These are phyloP conservation scores for Cornus suecica DNA, from an alignment of 148 eudicot species.

Conservation along the genomic window DNA sequence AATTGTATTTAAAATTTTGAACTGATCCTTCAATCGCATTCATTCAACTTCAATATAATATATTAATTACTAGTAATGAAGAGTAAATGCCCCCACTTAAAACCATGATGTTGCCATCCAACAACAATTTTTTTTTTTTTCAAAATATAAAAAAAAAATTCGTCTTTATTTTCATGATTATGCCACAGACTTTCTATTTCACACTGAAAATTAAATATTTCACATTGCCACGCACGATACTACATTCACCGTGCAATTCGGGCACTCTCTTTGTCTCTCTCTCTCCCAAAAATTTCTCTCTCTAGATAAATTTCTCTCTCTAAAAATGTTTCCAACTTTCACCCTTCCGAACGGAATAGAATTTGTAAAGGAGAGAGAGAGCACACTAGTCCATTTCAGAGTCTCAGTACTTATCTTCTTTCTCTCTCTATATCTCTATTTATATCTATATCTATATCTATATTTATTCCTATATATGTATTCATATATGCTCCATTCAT, in stretches of 20 bases:
- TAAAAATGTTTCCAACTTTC: background rate
- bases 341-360: background rate
- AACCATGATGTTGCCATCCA: background rate
- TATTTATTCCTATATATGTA: too few relatives aligned
- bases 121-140: background rate
- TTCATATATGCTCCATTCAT: background rate
- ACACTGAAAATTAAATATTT: too few relatives aligned
- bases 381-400: background rate
- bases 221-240: constrained; percentile 1
- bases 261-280: background rate
- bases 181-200: too few relatives aligned
- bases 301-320: background rate
- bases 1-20: too few relatives aligned
- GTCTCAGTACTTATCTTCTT: background rate
- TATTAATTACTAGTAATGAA: background rate
- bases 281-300: background rate
- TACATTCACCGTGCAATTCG: constrained; percentile 4
- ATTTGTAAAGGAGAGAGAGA: too few relatives aligned
- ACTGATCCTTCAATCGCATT: too few relatives aligned
- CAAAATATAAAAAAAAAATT: too few relatives aligned
- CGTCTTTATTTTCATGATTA: too few relatives aligned
- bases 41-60: too few relatives aligned
- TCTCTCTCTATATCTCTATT: background rate
- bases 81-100: background rate
- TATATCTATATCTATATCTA: background rate